A percentile compares a stretch with the other conserved stretches of the same genome.
These are phyloP conservation scores for Metschnikowia peoriensis DNA, from an alignment of 805 yeast genomes.

Conservation along the genomic window DNA sequence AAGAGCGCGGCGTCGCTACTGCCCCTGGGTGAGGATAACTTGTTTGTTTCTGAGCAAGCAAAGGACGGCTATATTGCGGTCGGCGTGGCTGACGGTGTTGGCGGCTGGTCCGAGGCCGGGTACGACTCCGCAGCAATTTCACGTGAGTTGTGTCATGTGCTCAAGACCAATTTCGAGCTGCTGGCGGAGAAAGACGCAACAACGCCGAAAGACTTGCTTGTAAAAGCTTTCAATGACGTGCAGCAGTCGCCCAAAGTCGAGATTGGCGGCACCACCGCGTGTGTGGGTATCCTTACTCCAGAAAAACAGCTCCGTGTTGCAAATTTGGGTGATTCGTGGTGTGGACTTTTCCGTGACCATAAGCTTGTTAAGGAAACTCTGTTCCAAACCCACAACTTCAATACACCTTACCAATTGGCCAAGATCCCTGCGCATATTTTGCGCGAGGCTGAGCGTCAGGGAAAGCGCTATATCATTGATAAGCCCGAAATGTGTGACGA, in stretches of 20 bases:
- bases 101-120: conserved; percentile 95
- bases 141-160: conserved; percentile 65
- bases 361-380: conserved; percentile 62
- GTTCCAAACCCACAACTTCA: conserved; percentile 82
- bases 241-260: conserved; percentile 56
- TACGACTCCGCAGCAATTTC: conserved; percentile 87
- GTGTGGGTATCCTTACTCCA: conserved; percentile 69
- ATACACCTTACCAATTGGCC: conserved; percentile 89
- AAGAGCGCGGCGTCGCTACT: conserved; percentile 40
- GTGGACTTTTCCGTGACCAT: conserved; percentile 73
- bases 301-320: conserved; percentile 61
- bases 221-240: conserved; percentile 55
- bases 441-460: conserved; percentile 51
- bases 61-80: conserved; percentile 46
- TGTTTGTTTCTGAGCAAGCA: conserved; percentile 47
- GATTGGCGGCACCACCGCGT: conserved; percentile 94
- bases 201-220: conserved; percentile 50
- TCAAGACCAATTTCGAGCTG: conserved; percentile 41
- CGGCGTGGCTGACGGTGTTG: conserved; percentile 97
- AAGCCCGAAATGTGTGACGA: conserved; percentile 67
- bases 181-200: conserved; percentile 12
- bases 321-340: conserved; percentile 94
- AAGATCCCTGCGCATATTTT: conserved; percentile 68
- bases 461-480: conserved; percentile 67
- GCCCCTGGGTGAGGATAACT: conserved; percentile 78